These are phyloP conservation scores for Entrophospora sp. DNA, from an alignment of 192 early-diverging fungal species.

Conservation along the genomic window DNA sequence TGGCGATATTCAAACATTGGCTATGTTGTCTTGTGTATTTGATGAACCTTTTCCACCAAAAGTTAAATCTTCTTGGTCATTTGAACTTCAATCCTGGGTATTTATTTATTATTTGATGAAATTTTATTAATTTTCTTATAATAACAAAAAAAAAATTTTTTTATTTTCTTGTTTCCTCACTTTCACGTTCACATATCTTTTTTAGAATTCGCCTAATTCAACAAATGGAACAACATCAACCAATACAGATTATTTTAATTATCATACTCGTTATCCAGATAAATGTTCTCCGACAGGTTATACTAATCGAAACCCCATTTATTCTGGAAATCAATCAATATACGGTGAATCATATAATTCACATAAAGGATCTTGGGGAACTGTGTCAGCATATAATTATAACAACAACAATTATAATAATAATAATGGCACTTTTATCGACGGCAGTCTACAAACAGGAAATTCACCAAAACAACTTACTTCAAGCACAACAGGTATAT, in stretches of 20 bases:
- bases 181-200: too few species aligned
- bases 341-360: background rate
- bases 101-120: too few species aligned
- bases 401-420: background rate
- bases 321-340: background rate
- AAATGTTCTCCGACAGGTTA: background rate
- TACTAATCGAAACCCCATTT: background rate
- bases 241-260: constrained; percentile 11
- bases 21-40: constrained; percentile 57
- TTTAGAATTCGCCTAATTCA: background rate
- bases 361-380: background rate
- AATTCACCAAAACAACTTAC: too few species aligned
- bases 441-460: background rate
- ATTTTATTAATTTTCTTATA: too few species aligned
- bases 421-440: background rate
- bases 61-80: too few species aligned
- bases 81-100: too few species aligned
- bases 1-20: constrained; percentile 61
- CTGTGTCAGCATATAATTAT: too few species aligned
- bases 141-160: too few species aligned
- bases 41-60: constrained; percentile 23
- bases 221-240: background rate
- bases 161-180: too few species aligned
- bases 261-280: background rate
- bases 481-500: too few species aligned